Evolutionary conservation across 1,284 basidiomycete genomes (phyloP), one percentile per base, ranked within the genome.

Genomic region (Ustilago cynodontis): DNA sequence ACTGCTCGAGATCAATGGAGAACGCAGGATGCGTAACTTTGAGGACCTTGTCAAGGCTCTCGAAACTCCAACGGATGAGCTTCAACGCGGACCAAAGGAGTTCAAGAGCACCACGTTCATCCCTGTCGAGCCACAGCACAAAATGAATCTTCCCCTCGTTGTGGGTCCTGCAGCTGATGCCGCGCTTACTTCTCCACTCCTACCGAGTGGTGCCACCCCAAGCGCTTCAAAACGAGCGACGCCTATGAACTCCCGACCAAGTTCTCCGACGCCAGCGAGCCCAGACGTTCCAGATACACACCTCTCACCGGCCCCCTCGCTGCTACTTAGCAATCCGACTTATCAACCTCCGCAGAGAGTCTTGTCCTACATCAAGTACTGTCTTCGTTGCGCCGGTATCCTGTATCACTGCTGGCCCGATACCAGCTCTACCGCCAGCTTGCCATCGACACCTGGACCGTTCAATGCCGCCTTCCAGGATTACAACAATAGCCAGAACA

Each of bases 101-200:
- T 88, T 90, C 86, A 89, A 89, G 73, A 87, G 87, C 59, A 88
- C 88, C 7, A 87, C 87, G 1, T 90, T 82, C 60, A 77, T 84
- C 18, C 82, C 87, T 1, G 71, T 86, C 5, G 83, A 87, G 22
- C 85, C 88, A 37, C 88, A 88, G 73, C 88, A 89, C 73, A 87
- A 86, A 2, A 86, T 90, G 67, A 71, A 84, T 28, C 70, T 87
- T n/a, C 84, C 82, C 8, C 73, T 87, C 6, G 66, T 85, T 20
- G 58, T 71, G 4, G 76, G 73, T 26, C 69, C 73, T 14, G 73
- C 74, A 2, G 72, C 78, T 10, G 75, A 81, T 18, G 76, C 75
- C 37, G 71, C 68, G 22, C 71, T 74, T 45, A 65, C 56, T 24
- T 59, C 70, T 37, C 69, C 70, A 20, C 50, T 68, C 24, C 61